Conservation (phyloP, 2,329 filamentous ascomycete species). For the Didymella glomerata region DNA sequence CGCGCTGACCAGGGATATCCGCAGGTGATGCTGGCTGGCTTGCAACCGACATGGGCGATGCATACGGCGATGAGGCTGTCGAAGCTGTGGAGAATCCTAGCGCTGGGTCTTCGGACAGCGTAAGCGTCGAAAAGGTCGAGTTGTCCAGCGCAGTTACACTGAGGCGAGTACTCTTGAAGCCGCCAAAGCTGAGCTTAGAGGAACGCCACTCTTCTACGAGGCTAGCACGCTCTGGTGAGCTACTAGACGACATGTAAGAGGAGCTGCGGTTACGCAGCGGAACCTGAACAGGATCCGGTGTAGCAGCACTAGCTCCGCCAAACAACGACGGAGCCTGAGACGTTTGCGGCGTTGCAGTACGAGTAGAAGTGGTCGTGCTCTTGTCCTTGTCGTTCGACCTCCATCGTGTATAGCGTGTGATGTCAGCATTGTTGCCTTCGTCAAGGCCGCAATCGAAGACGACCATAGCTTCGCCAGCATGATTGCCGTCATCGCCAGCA, state of each 20-base stretch:
- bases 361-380: conserved; percentile 27
- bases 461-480: conserved; percentile 78
- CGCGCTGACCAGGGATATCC: conserved; percentile 85
- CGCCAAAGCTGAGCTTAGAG: conserved; percentile 69
- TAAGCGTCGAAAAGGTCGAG: conserved; percentile 75
- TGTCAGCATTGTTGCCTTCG: conserved; percentile 61
- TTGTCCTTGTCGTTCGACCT: conserved; percentile 50
- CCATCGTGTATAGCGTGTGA: conserved; percentile 68
- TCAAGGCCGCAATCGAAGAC: conserved; percentile 77
- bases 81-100: conserved; percentile 66
- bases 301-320: conserved; percentile 53
- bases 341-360: conserved; percentile 28
- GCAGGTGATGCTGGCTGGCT: conserved; percentile 54
- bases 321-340: conserved; percentile 57
- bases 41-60: conserved; percentile 62
- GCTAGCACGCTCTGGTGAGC: conserved; percentile 47
- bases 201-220: conserved; percentile 71
- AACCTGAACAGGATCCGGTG: conserved; percentile 31
- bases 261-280: conserved; percentile 40
- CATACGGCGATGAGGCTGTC: conserved; percentile 61
- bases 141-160: conserved; percentile 76
- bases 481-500: conserved; percentile 77
- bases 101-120: conserved; percentile 80
- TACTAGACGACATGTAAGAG: conserved; percentile 48
- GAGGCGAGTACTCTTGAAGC: conserved; percentile 67